Conservation (phyloP, 2,329 filamentous ascomycete species). For the Colletotrichum sublineola region DNA sequence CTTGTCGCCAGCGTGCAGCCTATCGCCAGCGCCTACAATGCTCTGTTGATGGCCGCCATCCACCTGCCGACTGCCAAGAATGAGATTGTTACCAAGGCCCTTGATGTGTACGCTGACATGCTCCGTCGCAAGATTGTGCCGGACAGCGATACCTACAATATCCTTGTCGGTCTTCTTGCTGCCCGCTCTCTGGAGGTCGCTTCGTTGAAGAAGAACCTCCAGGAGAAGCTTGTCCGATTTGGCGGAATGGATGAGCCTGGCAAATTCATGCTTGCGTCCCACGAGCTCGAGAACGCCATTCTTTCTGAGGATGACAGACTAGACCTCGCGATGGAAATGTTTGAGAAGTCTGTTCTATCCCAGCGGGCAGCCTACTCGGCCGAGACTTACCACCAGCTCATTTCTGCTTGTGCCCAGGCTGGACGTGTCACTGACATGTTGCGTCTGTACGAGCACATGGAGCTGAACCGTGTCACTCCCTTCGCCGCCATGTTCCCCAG, state of each 20-base stretch:
- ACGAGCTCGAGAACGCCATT: constrained; percentile 88
- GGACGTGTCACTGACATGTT: constrained; percentile 91
- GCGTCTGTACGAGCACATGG: constrained; percentile 92
- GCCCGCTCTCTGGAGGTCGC: constrained; percentile 84
- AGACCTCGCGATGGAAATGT: constrained; percentile 86
- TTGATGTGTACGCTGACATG: constrained; percentile 98
- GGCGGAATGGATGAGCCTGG: constrained; percentile 87
- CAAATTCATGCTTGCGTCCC: constrained; percentile 89
- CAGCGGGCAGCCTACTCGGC: constrained; percentile 78
- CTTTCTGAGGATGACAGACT: constrained; percentile 89
- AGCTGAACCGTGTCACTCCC: constrained; percentile 78
- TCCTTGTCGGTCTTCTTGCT: constrained; percentile 85
- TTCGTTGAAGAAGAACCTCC: constrained; percentile 77
- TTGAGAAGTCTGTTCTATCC: constrained; percentile 78
- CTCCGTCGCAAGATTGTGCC: constrained; percentile 85
- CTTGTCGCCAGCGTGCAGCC: constrained; percentile 85
- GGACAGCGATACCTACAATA: constrained; percentile 88
- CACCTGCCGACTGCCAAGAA: constrained; percentile 83
- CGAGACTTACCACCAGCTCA: constrained; percentile 86
- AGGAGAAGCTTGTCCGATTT: constrained; percentile 86
- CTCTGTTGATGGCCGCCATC: constrained; percentile 86
- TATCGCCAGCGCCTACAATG: constrained; percentile 90
- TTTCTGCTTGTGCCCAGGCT: constrained; percentile 87
- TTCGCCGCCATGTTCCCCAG: constrained; percentile 86
- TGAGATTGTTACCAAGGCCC: constrained; percentile 88